A percentile compares a stretch with the other conserved stretches of the same genome.
phyloP scores from a whole-genome alignment of 1,284 basidiomycete genomes.

The Melampsora larici-populina region DNA sequence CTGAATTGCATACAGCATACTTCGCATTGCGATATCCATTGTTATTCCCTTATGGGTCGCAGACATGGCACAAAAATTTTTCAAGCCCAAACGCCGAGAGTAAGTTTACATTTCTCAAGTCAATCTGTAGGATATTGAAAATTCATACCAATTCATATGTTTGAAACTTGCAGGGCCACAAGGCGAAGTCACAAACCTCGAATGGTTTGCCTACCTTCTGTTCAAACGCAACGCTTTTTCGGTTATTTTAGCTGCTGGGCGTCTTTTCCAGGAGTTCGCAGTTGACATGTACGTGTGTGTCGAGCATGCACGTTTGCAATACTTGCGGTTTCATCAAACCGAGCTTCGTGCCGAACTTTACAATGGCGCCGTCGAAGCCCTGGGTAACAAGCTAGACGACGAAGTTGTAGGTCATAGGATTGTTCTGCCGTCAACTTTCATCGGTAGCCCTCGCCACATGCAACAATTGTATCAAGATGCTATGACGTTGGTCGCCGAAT shows the following conservation, averaged over 20 bases:
- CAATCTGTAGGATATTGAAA: too few relatives aligned
- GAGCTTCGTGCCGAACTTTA: conserved; percentile 48
- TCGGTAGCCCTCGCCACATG: background rate
- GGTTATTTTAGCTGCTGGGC: too few relatives aligned
- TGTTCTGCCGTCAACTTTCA: conserved; percentile 7
- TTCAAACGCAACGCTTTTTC: too few relatives aligned
- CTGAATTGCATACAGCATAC: background rate
- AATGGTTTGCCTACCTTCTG: too few relatives aligned
- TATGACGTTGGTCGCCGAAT: conserved; percentile 52
- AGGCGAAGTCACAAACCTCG: background rate
- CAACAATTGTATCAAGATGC: conserved; percentile 49
- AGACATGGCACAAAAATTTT: background rate
- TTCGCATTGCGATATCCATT: conserved; percentile 10
- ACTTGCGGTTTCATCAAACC: conserved; percentile 54
- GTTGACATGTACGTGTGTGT: conserved; percentile 53
- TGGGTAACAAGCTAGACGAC: background rate
- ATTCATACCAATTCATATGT: too few relatives aligned
- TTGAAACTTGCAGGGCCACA: too few relatives aligned
- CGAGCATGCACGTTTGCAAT: conserved; percentile 50
- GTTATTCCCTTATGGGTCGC: conserved; percentile 7
- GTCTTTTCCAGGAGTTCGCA: conserved; percentile 57
- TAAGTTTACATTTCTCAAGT: too few relatives aligned
- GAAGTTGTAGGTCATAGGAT: conserved; percentile 7
- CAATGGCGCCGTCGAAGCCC: background rate
- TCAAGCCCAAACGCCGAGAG: background rate